A percentile compares a stretch with the other conserved stretches of the same genome.
phyloP scores from a whole-genome alignment of 1,284 basidiomycete genomes.

The Sporisorium exsertum region DNA sequence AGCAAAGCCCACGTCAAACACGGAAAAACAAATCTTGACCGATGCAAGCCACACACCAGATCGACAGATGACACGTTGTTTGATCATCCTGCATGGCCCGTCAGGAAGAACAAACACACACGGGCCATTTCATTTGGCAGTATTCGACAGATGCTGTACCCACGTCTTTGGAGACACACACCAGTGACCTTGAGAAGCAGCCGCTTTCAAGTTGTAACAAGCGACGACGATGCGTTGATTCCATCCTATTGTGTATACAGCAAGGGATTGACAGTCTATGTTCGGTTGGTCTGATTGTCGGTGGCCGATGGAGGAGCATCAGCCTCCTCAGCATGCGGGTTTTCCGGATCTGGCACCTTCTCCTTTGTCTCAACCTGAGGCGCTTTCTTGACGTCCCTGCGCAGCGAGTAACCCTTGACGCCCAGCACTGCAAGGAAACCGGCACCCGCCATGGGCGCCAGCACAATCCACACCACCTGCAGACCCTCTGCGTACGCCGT shows the following conservation, averaged over 20 bases:
- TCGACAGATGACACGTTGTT: no score
- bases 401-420: conserved; percentile 55
- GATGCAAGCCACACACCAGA: neutral
- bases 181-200: no score
- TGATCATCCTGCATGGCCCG: neutral
- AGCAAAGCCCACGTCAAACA: neutral
- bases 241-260: no score
- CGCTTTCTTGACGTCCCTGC: conserved; percentile 31
- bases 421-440: conserved; percentile 57
- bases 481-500: conserved; percentile 80
- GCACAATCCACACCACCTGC: conserved; percentile 78
- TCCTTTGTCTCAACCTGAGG: conserved; percentile 21
- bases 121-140: neutral
- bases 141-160: neutral
- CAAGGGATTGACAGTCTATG: neutral
- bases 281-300: neutral
- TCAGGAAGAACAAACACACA: no score
- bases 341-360: conserved; percentile 27
- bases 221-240: no score
- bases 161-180: no score
- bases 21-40: neutral
- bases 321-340: conserved; percentile 14
- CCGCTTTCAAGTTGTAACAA: no score
- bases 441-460: conserved; percentile 66
- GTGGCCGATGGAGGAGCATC: neutral